Percentiles rank a stretch among this genome's conserved stretches.
Evolutionary conservation across 1,284 basidiomycete genomes (phyloP).

Genomic region (Pseudomicrostroma phylloplanum): DNA sequence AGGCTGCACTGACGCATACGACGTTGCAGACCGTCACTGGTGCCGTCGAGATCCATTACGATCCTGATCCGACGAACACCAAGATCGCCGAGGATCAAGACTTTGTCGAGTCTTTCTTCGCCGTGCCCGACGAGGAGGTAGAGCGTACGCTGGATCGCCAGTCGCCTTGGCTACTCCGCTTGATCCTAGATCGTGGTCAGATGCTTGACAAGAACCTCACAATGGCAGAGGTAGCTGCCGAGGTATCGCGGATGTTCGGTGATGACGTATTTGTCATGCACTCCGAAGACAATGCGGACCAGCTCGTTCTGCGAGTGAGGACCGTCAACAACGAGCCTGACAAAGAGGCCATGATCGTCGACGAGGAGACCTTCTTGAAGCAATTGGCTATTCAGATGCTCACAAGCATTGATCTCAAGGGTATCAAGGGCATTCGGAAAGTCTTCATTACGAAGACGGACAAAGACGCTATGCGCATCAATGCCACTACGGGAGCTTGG

Average conservation of each 20-base stretch:
- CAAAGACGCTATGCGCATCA: constrained; percentile 58
- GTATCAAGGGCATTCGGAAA: constrained; percentile 81
- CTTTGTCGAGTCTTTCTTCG: constrained; percentile 98
- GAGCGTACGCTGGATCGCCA: constrained; percentile 83
- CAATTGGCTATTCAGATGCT: constrained; percentile 94
- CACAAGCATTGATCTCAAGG: constrained; percentile 83
- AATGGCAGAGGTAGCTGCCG: constrained; percentile 90
- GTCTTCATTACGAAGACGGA: constrained; percentile 90
- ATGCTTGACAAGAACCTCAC: constrained; percentile 95
- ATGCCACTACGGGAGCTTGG: constrained; percentile 44
- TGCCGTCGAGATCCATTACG: constrained; percentile 96
- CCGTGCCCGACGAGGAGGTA: constrained; percentile 94
- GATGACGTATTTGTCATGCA: constrained; percentile 96
- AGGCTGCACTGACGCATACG: constrained; percentile 88
- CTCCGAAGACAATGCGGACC: constrained; percentile 97
- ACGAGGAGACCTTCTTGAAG: constrained; percentile 90
- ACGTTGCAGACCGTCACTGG: constrained; percentile 90
- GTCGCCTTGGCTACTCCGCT: constrained; percentile 93
- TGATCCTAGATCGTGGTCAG: constrained; percentile 92
- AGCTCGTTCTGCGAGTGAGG: constrained; percentile 93
- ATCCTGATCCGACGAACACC: constrained; percentile 84
- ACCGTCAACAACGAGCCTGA: constrained; percentile 75
- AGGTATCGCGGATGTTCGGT: constrained; percentile 90
- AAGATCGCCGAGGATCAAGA: constrained; percentile 92
- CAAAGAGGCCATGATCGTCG: constrained; percentile 71